Percentiles rank a stretch among this genome's conserved stretches.
phyloP scores from a whole-genome alignment of 2,329 filamentous ascomycete species.

The Clarireedia hainanense region DNA sequence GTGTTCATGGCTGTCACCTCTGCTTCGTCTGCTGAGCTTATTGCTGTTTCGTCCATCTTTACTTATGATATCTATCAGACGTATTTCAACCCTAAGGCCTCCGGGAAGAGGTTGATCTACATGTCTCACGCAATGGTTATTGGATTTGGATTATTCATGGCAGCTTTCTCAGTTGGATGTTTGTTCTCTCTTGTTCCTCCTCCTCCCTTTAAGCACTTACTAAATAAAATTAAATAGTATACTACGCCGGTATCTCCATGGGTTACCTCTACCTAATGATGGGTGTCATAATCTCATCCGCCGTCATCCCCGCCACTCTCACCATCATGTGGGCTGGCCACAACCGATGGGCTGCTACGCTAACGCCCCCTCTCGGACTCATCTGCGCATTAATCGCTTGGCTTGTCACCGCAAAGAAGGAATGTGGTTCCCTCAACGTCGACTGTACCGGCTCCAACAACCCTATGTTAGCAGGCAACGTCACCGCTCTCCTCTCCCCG shows the following conservation, averaged over 20 bases:
- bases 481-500: conserved; percentile 72
- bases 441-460: conserved; percentile 74
- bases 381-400: conserved; percentile 63
- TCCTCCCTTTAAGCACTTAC: conserved; percentile 37
- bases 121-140: conserved; percentile 70
- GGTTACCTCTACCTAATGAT: conserved; percentile 85
- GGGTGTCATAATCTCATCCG: conserved; percentile 83
- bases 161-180: conserved; percentile 64
- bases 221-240: conserved; percentile 20
- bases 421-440: conserved; percentile 63
- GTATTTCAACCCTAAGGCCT: conserved; percentile 72
- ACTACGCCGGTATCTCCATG: conserved; percentile 64
- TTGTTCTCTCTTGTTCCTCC: conserved; percentile 2
- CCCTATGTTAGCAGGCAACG: conserved; percentile 83
- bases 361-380: conserved; percentile 63
- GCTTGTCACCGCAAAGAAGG: conserved; percentile 66
- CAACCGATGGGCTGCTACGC: conserved; percentile 64
- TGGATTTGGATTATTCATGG: conserved; percentile 70
- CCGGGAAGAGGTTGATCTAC: conserved; percentile 68
- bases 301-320: conserved; percentile 74
- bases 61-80: conserved; percentile 87
- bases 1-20: conserved; percentile 83
- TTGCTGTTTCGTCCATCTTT: conserved; percentile 80
- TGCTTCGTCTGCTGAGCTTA: conserved; percentile 74
- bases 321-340: conserved; percentile 76